A percentile compares a stretch with the other conserved stretches of the same genome.
These are phyloP conservation scores for Pythium aphanidermatum DNA, from an alignment of 352 stramenopile genomes.

Conservation along the genomic window DNA sequence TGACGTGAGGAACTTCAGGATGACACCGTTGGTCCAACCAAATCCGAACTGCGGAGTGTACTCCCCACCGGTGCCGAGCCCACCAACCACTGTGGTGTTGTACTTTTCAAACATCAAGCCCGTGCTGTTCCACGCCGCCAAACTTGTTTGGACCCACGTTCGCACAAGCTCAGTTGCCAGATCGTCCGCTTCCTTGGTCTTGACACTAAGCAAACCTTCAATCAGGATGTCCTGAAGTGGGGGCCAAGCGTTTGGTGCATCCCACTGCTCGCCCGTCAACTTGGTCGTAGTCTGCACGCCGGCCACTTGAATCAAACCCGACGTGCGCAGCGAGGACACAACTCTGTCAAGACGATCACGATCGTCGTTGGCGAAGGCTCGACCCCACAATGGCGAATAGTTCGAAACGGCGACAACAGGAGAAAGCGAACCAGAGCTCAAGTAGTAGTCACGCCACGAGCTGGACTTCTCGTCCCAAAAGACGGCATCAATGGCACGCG, in stretches of 20 bases:
- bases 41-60: constrained; percentile 50
- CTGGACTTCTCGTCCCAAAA: constrained; percentile 22
- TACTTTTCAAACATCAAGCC: constrained; percentile 53
- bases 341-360: constrained; percentile 2
- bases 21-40: constrained; percentile 52
- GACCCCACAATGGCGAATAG: constrained; percentile 32
- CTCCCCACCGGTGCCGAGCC: constrained; percentile 37
- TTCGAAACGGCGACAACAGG: constrained; percentile 16
- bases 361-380: constrained; percentile 6
- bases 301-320: constrained; percentile 20
- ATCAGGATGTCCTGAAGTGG: constrained; percentile 35
- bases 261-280: constrained; percentile 38
- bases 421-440: constrained; percentile 11
- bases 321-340: constrained; percentile 18
- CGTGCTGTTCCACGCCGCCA: constrained; percentile 20
- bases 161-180: constrained; percentile 20
- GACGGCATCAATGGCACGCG: constrained; percentile 21
- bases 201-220: constrained; percentile 21
- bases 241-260: constrained; percentile 48
- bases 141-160: constrained; percentile 22
- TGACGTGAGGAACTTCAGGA: constrained; percentile 40
- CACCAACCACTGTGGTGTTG: constrained; percentile 28
- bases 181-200: constrained; percentile 3
- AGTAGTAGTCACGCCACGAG: constrained; percentile 26
- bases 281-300: constrained; percentile 32